Evolutionary conservation across 768 basidiomycete species (phyloP), one percentile per base, ranked within the genome.

Genomic region (Termitomyces sp.): DNA sequence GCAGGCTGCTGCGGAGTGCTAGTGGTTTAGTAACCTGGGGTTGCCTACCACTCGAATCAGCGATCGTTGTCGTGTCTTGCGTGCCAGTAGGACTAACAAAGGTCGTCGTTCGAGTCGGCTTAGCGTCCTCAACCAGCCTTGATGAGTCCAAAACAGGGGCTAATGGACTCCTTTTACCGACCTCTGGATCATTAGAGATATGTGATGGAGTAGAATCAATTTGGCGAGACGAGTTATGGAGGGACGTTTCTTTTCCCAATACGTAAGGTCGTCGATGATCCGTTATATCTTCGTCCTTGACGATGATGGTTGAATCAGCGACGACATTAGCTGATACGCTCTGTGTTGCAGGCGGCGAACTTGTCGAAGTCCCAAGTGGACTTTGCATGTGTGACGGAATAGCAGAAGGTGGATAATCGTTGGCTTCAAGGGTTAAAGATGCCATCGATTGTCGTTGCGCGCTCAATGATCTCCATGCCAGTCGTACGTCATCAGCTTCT

Each of bases 401-500:
- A 39, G 18, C 22, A 4, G 26, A 37, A 34, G 5, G 9, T 10
- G 36, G 22, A 10, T 51, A 6, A 7, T 29, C 50, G 16, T 36
- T 14, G 36, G 36, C 13, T 7, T 1, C 39, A 29, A 6, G 27
- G 12, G 12, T 29, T 29, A 26, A 7, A 6, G 26, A 18, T 20
- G 27, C 8, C 20, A 2, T n/a, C 13, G 46, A 16, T 27, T 20
- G 20, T 34, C 10, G 27, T 22, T 46, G 24, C 5, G 14, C 22
- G 7, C 44, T 43, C n/a, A 26, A 14, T 27, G 24, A 56, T 3
- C 55, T 48, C 59, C 59, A 60, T 26, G 55, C 59, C 22, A 51
- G 34, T 12, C 46, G 50, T 16, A 39, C 59, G 29, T 56, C 59
- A 44, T 53, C 37, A 20, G 59, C 55, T 20, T 56, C 55, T 42